Evolutionary conservation across 2,329 filamentous ascomycete genomes (phyloP).

Genomic region (Phaeosphaeria sp.): DNA sequence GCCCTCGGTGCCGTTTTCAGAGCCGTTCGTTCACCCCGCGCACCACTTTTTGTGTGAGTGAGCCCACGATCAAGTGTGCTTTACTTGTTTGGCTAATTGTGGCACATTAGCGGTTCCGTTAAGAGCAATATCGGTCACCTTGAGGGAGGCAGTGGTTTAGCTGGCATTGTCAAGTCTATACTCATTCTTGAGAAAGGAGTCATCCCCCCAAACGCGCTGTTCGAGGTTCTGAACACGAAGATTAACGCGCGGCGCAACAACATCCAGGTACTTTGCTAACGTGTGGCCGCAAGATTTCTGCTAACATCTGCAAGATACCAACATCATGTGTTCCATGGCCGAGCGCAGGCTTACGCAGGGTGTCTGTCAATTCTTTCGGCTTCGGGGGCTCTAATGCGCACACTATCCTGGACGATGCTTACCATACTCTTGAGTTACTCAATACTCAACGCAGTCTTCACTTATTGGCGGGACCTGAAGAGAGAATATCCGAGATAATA

Average conservation of each 20-base stretch:
- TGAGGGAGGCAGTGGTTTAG: conserved; percentile 47
- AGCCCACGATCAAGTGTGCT: conserved; percentile 1
- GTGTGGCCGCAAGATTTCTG: neutral
- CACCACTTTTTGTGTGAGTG: conserved; percentile 48
- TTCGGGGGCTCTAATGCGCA: conserved; percentile 32
- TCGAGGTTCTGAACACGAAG: conserved; percentile 16
- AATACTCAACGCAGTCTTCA: too few species aligned
- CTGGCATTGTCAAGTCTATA: conserved; percentile 46
- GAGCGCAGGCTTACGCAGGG: conserved; percentile 14
- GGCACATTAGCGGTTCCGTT: conserved; percentile 4
- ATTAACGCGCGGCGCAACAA: conserved; percentile 5
- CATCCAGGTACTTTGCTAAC: conserved; percentile 8
- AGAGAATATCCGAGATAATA: too few species aligned
- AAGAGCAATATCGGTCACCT: conserved; percentile 44
- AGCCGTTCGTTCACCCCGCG: conserved; percentile 44
- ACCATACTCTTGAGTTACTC: conserved; percentile 14
- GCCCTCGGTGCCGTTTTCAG: conserved; percentile 13
- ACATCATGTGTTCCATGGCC: conserved; percentile 15
- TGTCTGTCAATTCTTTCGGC: conserved; percentile 28
- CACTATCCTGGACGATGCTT: conserved; percentile 33
- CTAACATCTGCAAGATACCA: neutral
- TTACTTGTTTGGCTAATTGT: neutral
- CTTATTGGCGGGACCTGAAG: too few species aligned
- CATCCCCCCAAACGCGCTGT: conserved; percentile 34
- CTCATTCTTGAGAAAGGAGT: conserved; percentile 46